Base-by-base conservation (phyloP, 2,329 filamentous ascomycete species). In the Ascochyta rabiei region DNA sequence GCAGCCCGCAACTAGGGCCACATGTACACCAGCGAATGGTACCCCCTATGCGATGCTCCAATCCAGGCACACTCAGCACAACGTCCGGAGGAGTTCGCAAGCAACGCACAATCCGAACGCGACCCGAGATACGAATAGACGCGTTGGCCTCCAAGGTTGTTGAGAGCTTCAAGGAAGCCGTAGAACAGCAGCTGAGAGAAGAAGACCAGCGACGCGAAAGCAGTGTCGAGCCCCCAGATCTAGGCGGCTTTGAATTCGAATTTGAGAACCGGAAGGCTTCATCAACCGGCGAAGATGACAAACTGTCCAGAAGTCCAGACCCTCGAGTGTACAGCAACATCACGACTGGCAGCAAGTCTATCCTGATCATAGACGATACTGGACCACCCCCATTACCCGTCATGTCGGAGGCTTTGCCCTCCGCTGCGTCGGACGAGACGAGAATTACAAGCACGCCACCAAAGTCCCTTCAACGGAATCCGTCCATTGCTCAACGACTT, bases 291-390 rank as follows among this genome's bases (percentile, higher is more conserved):
- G 56, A 65, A 9, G 54, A 63, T 5, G 51, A 35, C 16, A 57
- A 55, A 4, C 48, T 44, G 10, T 48, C 39, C 3, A 55, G 57
- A 8, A 47, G 49, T 16, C 54, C 75, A 55, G 54, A 69, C 61
- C 48, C 75, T 82, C 62, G 72, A 16, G 70, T 76, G 31, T 68
- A 79, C 47, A 86, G 83, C 60, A 79, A 80, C 51, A 84, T 93
- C 39, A 95, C 91, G 0, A 81, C 82, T 10, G 90, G 91, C n/a
- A 96, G 91, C 79, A 89, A 93, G 69, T 96, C 91, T 0, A 96
- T 96, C 61, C 83, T 96, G 50, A 96, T 96, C 67, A 86, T 96
- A 31, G 90, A 96, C 63, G 83, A 84, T 59, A 85, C 83, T 54
- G 86, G 85, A 6, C 51, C 69, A 28, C 88, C 87, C 0, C 76